Percentiles rank a stretch among this genome's conserved stretches.
Conservation (phyloP, 257 asterid species). For the Asclepias syriaca region DNA sequence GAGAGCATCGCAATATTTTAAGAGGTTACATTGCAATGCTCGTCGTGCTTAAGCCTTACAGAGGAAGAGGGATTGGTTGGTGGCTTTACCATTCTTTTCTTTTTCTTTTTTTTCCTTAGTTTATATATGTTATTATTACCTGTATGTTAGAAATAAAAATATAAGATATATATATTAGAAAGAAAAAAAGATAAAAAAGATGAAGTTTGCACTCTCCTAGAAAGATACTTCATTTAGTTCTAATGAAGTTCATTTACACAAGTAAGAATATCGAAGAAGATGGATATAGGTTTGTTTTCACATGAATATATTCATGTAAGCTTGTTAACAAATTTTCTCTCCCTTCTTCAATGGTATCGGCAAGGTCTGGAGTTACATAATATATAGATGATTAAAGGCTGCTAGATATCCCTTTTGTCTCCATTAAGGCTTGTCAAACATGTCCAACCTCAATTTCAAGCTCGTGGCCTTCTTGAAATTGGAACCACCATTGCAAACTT, state of each 20-base stretch:
- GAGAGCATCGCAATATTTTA: slow-evolving; percentile 79
- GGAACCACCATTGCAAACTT: neutral
- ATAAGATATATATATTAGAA: neutral
- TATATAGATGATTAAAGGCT: neutral
- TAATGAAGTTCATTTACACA: neutral
- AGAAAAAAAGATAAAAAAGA: neutral
- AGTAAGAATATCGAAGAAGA: neutral
- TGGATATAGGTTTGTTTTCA: neutral
- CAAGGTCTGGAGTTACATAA: neutral
- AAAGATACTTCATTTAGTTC: neutral
- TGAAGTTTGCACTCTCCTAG: neutral
- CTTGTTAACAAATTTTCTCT: neutral
- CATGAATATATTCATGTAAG: neutral
- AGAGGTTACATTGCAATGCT: slow-evolving; percentile 98
- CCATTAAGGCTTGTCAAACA: neutral
- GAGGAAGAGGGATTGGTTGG: slow-evolving; percentile 88
- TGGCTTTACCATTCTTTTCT: neutral
- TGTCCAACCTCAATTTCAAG: neutral
- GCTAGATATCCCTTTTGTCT: neutral
- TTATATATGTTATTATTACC: neutral
- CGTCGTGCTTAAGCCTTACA: slow-evolving; percentile 73
- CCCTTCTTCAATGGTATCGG: neutral
- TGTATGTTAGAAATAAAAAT: neutral
- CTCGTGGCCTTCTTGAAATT: neutral
- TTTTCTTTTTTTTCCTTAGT: neutral